Conservation (phyloP, 495 filamentous ascomycete genomes). For the Hamigera avellanea region DNA sequence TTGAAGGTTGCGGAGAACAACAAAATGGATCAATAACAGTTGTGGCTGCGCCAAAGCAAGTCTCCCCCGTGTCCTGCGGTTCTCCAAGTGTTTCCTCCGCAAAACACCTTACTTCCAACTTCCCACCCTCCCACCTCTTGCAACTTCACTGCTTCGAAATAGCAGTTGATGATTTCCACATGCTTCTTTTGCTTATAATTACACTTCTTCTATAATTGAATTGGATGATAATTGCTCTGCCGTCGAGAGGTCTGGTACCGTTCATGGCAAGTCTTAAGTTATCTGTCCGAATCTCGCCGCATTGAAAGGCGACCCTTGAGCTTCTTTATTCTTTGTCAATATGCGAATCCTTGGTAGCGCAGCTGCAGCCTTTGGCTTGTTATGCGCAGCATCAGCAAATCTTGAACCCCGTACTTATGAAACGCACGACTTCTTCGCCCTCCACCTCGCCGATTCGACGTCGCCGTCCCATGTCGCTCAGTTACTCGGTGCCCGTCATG, state of each 20-base stretch:
- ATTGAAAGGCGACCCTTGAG: not conserved
- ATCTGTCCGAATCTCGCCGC: slow-evolving; percentile 13
- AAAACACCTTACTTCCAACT: too few species aligned
- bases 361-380: slow-evolving; percentile 27
- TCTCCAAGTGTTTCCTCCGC: too few species aligned
- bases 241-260: slow-evolving; percentile 2
- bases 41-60: too few species aligned
- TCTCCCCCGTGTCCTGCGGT: too few species aligned
- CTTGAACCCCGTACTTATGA: slow-evolving; percentile 49
- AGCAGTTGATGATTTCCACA: too few species aligned
- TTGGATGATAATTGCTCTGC: not conserved
- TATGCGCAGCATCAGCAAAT: slow-evolving; percentile 25
- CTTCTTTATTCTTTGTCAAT: slow-evolving; percentile 2
- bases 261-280: slow-evolving; percentile 18
- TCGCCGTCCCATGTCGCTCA: slow-evolving; percentile 63
- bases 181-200: too few species aligned
- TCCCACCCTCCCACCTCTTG: too few species aligned
- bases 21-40: too few species aligned
- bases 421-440: slow-evolving; percentile 78
- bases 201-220: too few species aligned
- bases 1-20: too few species aligned
- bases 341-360: slow-evolving; percentile 30
- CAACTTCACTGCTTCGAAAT: too few species aligned
- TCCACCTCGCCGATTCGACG: slow-evolving; percentile 58
- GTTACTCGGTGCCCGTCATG: slow-evolving; percentile 64